Evolutionary conservation across 2,329 filamentous ascomycete species (phyloP), one percentile per base, ranked within the genome.

Genomic region (Fusarium brevicatenulatum): DNA sequence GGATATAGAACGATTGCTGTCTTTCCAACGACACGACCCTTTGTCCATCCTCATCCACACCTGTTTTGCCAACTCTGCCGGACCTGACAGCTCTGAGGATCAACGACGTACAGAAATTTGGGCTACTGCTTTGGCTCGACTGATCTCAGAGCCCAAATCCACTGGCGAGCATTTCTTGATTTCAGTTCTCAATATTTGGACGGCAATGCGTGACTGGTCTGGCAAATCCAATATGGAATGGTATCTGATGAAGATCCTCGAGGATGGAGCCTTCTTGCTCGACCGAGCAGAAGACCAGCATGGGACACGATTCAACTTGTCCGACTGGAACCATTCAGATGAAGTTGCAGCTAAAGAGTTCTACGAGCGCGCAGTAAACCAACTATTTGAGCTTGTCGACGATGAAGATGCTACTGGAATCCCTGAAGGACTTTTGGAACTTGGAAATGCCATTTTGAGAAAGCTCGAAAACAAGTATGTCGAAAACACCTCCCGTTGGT

Each of bases 241-340:
- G 83, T 98, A 95, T 81, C 89, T 99, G 18, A 96, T 97, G 93
- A 93, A 96, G 80, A 94, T 97, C 68, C 89, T 99, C 37, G 94
- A 97, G 82, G 93, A 97, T 77, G 96, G 96, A 74, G 92, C 95
- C 43, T 98, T 98, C 79, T 86, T 98, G 64, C 86, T 98, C 76
- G 95, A 97, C 78, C 91, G 93, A 78, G 91, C 93, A 77, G 93
- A 95, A 81, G 92, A 95, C 78, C 92, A 94, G 76, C 88, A 92
- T 70, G 89, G 91, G 40, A 91, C 91, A 68, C 87, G 92, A 72
- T 88, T 92, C 82, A 91, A 94, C 82, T 85, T 93, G 44, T 91
- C 92, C 62, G 87, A 91, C 70, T 93, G 93, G 84, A 91, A 91
- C 71, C 89, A 91, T 65, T 93, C 95, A 80, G 93, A 96, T 78